Percentiles rank a stretch among this genome's conserved stretches.
phyloP scores from a whole-genome alignment of 1,284 basidiomycete species.

The Sanghuangporus sanghuang region DNA sequence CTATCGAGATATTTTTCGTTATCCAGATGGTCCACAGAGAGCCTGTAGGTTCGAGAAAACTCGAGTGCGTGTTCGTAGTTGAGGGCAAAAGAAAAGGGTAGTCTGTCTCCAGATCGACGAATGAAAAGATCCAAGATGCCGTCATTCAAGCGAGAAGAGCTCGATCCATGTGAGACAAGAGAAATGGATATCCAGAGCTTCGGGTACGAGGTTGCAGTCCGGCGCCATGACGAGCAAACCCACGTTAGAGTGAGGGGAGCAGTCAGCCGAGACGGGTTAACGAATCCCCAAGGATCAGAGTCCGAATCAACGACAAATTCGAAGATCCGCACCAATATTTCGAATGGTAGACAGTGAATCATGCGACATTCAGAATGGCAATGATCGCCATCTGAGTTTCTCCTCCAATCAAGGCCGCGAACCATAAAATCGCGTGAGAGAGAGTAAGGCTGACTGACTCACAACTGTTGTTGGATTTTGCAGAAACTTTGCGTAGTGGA shows the following conservation, averaged over 20 bases:
- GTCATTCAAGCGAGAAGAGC: background rate
- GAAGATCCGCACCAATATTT: background rate
- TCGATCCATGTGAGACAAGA: background rate
- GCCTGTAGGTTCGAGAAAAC: background rate
- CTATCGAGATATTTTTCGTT: background rate
- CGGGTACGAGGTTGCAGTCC: background rate
- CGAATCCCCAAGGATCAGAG: background rate
- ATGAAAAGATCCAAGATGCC: background rate
- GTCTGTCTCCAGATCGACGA: background rate
- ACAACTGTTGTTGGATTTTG: too few relatives aligned
- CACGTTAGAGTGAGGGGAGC: background rate
- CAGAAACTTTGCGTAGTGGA: too few relatives aligned
- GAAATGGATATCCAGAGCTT: conserved; percentile 3
- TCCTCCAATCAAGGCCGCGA: too few relatives aligned
- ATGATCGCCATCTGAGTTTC: too few relatives aligned
- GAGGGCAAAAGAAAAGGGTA: conserved; percentile 1
- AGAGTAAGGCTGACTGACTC: too few relatives aligned
- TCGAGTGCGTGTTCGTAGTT: background rate
- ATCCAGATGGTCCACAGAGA: background rate
- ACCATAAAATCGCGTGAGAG: too few relatives aligned
- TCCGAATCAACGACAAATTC: background rate
- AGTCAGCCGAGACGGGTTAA: background rate
- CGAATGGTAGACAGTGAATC: background rate
- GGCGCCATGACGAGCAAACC: conserved; percentile 1
- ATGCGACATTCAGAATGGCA: background rate